Percentiles rank a stretch among this genome's conserved stretches.
These are phyloP conservation scores for Russula sp. DNA, from an alignment of 768 basidiomycete genomes.

Conservation along the genomic window DNA sequence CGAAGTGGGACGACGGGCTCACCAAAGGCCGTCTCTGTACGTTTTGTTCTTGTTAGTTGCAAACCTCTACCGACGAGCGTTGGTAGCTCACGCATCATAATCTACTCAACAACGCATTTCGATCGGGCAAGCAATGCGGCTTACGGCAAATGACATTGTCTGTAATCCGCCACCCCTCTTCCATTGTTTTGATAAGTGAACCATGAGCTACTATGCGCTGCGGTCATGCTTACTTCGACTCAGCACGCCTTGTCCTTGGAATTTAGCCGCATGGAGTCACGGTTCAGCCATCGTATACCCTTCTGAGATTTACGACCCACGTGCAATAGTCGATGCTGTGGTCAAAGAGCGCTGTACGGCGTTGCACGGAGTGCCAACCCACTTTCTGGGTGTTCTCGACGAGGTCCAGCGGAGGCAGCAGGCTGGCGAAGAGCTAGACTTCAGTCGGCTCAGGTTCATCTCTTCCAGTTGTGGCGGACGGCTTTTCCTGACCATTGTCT, in stretches of 20 bases:
- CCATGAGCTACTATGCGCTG: background rate
- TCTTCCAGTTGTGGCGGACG: background rate
- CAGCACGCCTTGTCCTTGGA: constrained; percentile 70
- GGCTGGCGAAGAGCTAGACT: constrained; percentile 47
- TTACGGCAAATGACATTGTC: constrained; percentile 62
- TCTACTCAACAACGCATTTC: constrained; percentile 73
- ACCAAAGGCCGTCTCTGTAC: constrained; percentile 81
- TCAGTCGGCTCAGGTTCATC: constrained; percentile 53
- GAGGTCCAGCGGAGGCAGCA: constrained; percentile 59
- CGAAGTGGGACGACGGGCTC: constrained; percentile 73
- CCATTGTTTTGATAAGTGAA: constrained; percentile 83
- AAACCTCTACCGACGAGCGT: background rate
- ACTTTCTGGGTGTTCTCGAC: constrained; percentile 70
- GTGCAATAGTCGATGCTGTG: constrained; percentile 68
- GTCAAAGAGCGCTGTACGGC: constrained; percentile 68
- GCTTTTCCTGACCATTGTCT: background rate
- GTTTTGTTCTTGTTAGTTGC: constrained; percentile 29
- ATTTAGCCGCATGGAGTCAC: constrained; percentile 74
- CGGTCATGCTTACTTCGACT: constrained; percentile 13
- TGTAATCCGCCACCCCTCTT: constrained; percentile 85
- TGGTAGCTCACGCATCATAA: constrained; percentile 71
- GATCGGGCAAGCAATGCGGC: constrained; percentile 67
- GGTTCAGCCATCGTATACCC: constrained; percentile 75
- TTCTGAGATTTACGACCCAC: constrained; percentile 60
- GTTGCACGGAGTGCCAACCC: constrained; percentile 82